phyloP scores from a whole-genome alignment of 177 flowering plant genomes.

The Vitis hybrid region DNA sequence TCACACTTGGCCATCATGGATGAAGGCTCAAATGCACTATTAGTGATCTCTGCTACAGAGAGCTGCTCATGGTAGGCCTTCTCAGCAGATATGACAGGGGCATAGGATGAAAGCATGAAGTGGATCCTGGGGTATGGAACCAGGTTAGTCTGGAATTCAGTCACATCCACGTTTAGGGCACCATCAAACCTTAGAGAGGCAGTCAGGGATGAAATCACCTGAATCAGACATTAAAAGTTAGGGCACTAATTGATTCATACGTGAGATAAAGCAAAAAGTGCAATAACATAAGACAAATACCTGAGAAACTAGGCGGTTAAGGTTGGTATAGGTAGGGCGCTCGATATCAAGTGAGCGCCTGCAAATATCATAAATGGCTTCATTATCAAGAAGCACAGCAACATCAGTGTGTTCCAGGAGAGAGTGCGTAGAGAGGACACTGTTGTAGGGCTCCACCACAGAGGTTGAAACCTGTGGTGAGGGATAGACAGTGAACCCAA shows the following conservation, averaged over 20 bases:
- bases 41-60: conserved; percentile 67
- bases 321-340: conserved; percentile 70
- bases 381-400: conserved; percentile 56
- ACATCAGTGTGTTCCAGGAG: conserved; percentile 69
- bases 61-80: conserved; percentile 56
- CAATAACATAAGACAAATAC: conserved; percentile 12
- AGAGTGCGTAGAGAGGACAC: conserved; percentile 65
- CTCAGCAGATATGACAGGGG: conserved; percentile 65
- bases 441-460: conserved; percentile 72
- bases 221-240: conserved; percentile 1
- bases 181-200: conserved; percentile 75
- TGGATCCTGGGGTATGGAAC: conserved; percentile 73
- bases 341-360: conserved; percentile 71
- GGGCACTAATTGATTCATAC: too few relatives aligned
- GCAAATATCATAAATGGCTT: conserved; percentile 69
- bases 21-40: conserved; percentile 67
- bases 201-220: conserved; percentile 67
- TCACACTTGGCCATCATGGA: conserved; percentile 78
- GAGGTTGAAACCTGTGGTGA: conserved; percentile 70
- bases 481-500: conserved; percentile 64
- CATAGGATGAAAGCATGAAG: conserved; percentile 70
- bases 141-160: conserved; percentile 65
- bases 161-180: conserved; percentile 65
- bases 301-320: conserved; percentile 68
- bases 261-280: not conserved